Evolutionary conservation across 805 yeast genomes (phyloP).

Genomic region (Nakazawaea siamensis): DNA sequence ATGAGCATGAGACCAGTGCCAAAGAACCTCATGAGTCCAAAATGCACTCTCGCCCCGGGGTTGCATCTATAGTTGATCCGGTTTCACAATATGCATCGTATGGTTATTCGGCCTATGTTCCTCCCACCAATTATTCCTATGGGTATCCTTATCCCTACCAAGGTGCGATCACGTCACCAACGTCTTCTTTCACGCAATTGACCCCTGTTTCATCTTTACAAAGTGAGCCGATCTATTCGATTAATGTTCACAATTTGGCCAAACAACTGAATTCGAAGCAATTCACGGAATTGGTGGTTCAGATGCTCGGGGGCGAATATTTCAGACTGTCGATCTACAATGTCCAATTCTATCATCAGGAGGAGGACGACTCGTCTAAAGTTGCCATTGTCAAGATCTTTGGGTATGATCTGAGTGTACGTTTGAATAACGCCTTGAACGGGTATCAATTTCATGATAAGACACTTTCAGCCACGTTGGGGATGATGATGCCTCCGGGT

Average conservation of each 20-base stretch:
- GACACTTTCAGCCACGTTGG: slow-evolving; percentile 4
- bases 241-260: slow-evolving; percentile 2
- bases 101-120: no score
- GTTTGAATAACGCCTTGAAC: slow-evolving; percentile 6
- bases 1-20: no score
- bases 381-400: slow-evolving; percentile 4
- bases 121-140: no score
- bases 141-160: no score
- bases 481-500: background rate
- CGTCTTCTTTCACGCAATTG: no score
- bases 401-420: slow-evolving; percentile 8
- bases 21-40: no score
- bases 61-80: no score
- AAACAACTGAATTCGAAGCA: background rate
- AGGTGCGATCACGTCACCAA: no score
- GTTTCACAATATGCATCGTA: no score
- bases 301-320: slow-evolving; percentile 9
- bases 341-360: slow-evolving; percentile 1
- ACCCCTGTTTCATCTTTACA: no score
- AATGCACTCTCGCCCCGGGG: no score
- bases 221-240: no score
- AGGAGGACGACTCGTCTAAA: background rate
- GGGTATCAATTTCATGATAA: slow-evolving; percentile 10
- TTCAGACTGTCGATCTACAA: slow-evolving; percentile 3
- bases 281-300: slow-evolving; percentile 4